Conservation (phyloP, 2,329 filamentous ascomycete species). For the Phyllosticta capitalensis region DNA sequence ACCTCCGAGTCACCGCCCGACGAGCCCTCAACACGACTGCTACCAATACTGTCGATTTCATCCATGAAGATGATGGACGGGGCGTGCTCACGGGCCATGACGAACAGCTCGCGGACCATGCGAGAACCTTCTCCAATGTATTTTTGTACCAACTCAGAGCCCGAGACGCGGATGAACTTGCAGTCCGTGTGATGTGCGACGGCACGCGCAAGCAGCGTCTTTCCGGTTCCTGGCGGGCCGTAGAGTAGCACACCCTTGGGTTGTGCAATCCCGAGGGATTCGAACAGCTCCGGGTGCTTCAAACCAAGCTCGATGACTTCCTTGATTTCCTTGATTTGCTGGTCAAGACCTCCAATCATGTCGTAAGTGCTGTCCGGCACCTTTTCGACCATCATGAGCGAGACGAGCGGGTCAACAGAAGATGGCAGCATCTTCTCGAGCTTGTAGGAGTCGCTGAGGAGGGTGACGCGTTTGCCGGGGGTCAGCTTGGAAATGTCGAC, state of each 20-base stretch:
- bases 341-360: slow-evolving; percentile 98
- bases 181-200: slow-evolving; percentile 98
- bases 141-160: slow-evolving; percentile 94
- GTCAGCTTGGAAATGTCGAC: slow-evolving; percentile 95
- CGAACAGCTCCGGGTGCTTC: slow-evolving; percentile 97
- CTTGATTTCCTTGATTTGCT: slow-evolving; percentile 99
- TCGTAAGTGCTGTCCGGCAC: slow-evolving; percentile 99
- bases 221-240: slow-evolving; percentile 91
- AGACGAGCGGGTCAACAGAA: slow-evolving; percentile 95
- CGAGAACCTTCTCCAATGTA: slow-evolving; percentile 97
- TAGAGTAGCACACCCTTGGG: slow-evolving; percentile 96
- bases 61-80: slow-evolving; percentile 99
- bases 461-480: slow-evolving; percentile 90
- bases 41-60: slow-evolving; percentile 98
- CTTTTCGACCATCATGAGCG: slow-evolving; percentile 99
- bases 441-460: slow-evolving; percentile 96
- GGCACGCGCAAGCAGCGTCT: slow-evolving; percentile 88
- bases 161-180: slow-evolving; percentile 96
- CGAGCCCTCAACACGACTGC: slow-evolving; percentile 89
- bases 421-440: slow-evolving; percentile 97
- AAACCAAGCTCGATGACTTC: slow-evolving; percentile 98
- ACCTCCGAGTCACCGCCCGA: slow-evolving; percentile 96
- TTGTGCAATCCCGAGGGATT: slow-evolving; percentile 96
- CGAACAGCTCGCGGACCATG: slow-evolving; percentile 98
- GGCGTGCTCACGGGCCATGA: slow-evolving; percentile 97